Evolutionary conservation across 2,329 filamentous ascomycete species (phyloP).

Genomic region (Sclerotinia subarctica): DNA sequence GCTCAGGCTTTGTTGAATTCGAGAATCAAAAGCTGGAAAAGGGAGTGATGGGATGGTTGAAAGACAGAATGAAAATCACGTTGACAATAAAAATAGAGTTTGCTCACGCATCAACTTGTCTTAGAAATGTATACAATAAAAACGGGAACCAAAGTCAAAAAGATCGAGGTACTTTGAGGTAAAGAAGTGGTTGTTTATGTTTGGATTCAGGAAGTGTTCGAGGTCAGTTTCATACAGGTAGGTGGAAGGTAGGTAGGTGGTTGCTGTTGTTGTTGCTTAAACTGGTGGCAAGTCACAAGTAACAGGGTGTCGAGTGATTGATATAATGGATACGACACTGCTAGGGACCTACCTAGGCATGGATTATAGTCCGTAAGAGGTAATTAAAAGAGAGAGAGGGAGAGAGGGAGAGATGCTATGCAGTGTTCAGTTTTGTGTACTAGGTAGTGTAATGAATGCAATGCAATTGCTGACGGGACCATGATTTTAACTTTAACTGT

Average conservation of each 20-base stretch:
- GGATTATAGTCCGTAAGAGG: background rate
- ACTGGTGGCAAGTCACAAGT: slow-evolving; percentile 3
- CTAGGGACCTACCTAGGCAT: background rate
- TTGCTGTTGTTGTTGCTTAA: background rate
- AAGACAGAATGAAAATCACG: background rate
- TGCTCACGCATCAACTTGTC: background rate
- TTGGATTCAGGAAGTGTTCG: slow-evolving; percentile 16
- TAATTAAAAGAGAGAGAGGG: background rate
- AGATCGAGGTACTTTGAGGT: background rate
- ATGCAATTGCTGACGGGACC: background rate
- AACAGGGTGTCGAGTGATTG: background rate
- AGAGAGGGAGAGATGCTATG: background rate
- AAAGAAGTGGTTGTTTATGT: background rate
- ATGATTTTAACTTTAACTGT: background rate
- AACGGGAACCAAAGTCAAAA: background rate
- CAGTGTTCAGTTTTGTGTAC: background rate
- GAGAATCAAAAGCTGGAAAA: background rate
- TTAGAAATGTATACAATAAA: background rate
- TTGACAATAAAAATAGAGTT: background rate
- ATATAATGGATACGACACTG: background rate
- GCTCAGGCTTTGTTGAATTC: background rate
- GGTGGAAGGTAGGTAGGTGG: too few relatives aligned
- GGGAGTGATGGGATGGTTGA: background rate
- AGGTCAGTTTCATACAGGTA: background rate
- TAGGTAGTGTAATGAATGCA: background rate